A percentile compares a stretch with the other conserved stretches of the same genome.
Conservation (phyloP, 345 rosid species). For the Pseudoturritis turrita region DNA sequence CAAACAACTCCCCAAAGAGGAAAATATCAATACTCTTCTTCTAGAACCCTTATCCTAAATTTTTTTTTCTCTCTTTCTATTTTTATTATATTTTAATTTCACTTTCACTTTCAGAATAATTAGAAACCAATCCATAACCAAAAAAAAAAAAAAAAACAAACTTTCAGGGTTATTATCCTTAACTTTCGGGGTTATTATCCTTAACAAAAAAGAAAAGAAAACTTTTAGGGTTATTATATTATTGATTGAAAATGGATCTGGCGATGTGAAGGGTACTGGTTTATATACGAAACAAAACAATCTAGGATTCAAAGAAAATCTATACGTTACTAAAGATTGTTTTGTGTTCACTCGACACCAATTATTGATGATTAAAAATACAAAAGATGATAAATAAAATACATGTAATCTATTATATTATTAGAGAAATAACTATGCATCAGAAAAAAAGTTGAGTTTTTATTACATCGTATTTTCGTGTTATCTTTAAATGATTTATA, state of each 20-base stretch:
- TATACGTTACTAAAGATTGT: neutral
- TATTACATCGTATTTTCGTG: no score
- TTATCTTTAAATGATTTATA: no score
- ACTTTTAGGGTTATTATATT: neutral
- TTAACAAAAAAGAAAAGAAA: no score
- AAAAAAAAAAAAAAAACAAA: no score
- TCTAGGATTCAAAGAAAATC: neutral
- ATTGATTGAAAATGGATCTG: no score
- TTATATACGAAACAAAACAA: neutral
- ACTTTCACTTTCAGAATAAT: slow-evolving; percentile 4
- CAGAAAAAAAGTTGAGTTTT: no score
- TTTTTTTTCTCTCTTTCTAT: neutral
- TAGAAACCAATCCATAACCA: slow-evolving; percentile 14
- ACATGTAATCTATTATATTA: no score
- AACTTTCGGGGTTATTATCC: no score
- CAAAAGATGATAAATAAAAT: neutral
- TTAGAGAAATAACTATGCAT: no score
- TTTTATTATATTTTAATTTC: neutral
- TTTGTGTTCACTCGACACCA: neutral
- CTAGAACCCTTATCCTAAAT: slow-evolving; percentile 27
- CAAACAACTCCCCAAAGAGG: neutral
- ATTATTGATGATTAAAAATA: neutral
- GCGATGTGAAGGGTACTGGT: no score
- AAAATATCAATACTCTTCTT: slow-evolving; percentile 12
- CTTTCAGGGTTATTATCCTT: no score